Evolutionary conservation across 345 rosid species (phyloP), one percentile per base, ranked within the genome.

Genomic region (Raphanus raphanistrum): DNA sequence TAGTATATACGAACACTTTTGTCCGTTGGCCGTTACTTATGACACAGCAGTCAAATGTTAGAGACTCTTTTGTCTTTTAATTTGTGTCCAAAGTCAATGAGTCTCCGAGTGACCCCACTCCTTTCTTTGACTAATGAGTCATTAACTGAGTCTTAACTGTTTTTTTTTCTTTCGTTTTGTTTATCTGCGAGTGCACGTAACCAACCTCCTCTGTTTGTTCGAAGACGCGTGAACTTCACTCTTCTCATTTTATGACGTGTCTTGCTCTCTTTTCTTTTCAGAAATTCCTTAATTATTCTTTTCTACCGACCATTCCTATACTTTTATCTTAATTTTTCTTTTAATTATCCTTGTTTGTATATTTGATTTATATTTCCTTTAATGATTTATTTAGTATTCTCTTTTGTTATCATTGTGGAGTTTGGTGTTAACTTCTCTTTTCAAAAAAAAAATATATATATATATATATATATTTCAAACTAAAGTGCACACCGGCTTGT

Each of bases 241-340:
- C 55, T 78, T 72, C 31, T 15, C 21, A 4, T 13, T 65, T 12
- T 57, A 21, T 38, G 21, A 71, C 77, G 73, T 72, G 81, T 66
- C 63, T 63, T 13, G 63, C 52, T 61, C 54, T 45, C 13, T 45
- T 26, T 31, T 1, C 8, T 15, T 8, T 32, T 11, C 59, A 29
- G 31, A 41, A 9, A 28, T 63, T 63, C 32, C 74, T 52, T 68
- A 50, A 76, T 38, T 71, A 64, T 41, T 64, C 31, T 5, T 66
- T 59, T 59, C 73, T 7, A 60, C 81, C 77, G 73, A 78, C 81
- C 81, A 71, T 54, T 70, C 16, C 15, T 0, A 63, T 48, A 29
- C 15, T 55, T 55, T 63, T 38, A 8, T 28, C 71, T 48, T 7
- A 25, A 48, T 52, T 75, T 12, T 8, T 41, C 25, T 60, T 68